These are phyloP conservation scores for Schizopora paradoxa DNA, from an alignment of 1,284 basidiomycete species.

Conservation along the genomic window DNA sequence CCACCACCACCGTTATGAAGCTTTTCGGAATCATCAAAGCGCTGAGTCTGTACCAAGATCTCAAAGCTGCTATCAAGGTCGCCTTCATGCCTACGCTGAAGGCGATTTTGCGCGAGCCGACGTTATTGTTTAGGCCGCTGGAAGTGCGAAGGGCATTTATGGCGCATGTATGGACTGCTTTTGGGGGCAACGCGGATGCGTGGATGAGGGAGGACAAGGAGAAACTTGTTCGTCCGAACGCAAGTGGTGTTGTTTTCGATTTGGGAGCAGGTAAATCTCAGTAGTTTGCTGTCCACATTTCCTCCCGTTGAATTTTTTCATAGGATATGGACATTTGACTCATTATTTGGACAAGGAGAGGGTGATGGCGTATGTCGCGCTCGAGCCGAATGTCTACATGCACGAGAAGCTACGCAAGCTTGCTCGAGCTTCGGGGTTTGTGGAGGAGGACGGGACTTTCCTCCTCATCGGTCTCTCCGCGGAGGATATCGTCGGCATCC, in stretches of 20 bases:
- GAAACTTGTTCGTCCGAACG: constrained; percentile 46
- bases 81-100: constrained; percentile 47
- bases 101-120: constrained; percentile 37
- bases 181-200: constrained; percentile 47
- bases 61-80: constrained; percentile 34
- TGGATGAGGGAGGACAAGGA: constrained; percentile 38
- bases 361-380: constrained; percentile 59
- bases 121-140: constrained; percentile 40
- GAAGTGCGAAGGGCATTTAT: constrained; percentile 53
- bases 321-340: constrained; percentile 57
- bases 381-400: constrained; percentile 65
- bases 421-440: constrained; percentile 47
- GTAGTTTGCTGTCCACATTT: neutral
- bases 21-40: too few relatives aligned
- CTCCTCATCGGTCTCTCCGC: constrained; percentile 50
- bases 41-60: too few relatives aligned
- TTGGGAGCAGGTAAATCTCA: constrained; percentile 54
- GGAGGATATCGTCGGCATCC: constrained; percentile 45
- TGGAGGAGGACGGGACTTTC: constrained; percentile 40
- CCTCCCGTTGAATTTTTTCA: neutral
- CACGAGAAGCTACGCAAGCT: constrained; percentile 45
- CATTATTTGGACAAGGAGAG: constrained; percentile 50
- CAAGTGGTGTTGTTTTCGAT: constrained; percentile 59
- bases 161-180: constrained; percentile 49
- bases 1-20: too few relatives aligned